A percentile compares a stretch with the other conserved stretches of the same genome.
These are phyloP conservation scores for Pseudopithomyces chartarum DNA, from an alignment of 2,329 filamentous ascomycete genomes.

Conservation along the genomic window DNA sequence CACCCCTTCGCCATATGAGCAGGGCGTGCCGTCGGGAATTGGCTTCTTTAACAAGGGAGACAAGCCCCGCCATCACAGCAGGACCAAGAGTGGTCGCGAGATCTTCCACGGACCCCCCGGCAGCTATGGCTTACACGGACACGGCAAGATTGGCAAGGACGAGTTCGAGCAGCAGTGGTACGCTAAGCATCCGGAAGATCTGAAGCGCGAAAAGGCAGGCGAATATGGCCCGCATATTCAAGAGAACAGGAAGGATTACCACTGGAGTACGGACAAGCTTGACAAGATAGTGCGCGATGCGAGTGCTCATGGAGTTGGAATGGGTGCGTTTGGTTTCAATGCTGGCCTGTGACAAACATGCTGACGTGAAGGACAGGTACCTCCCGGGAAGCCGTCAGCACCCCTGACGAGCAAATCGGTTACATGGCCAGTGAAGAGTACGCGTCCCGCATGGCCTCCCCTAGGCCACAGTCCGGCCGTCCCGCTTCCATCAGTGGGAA, in stretches of 20 bases:
- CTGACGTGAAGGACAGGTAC: slow-evolving; percentile 63
- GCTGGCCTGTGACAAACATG: slow-evolving; percentile 47
- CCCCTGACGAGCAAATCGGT: slow-evolving; percentile 88
- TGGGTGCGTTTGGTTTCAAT: slow-evolving; percentile 52
- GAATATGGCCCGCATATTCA: slow-evolving; percentile 65
- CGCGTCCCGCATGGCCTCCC: slow-evolving; percentile 74
- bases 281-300: slow-evolving; percentile 86
- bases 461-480: slow-evolving; percentile 57
- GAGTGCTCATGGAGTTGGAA: slow-evolving; percentile 54
- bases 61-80: slow-evolving; percentile 63
- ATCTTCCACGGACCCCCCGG: slow-evolving; percentile 76
- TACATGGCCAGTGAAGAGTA: slow-evolving; percentile 88
- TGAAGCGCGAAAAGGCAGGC: slow-evolving; percentile 73
- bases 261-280: slow-evolving; percentile 85
- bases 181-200: slow-evolving; percentile 83
- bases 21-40: slow-evolving; percentile 46
- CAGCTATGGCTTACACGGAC: slow-evolving; percentile 91
- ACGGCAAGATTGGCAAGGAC: slow-evolving; percentile 75
- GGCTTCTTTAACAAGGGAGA: slow-evolving; percentile 59
- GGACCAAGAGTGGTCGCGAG: slow-evolving; percentile 74
- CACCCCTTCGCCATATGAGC: slow-evolving; percentile 68
- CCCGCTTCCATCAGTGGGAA: slow-evolving; percentile 53
- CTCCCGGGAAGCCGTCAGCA: slow-evolving; percentile 66
- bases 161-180: slow-evolving; percentile 92
- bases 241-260: slow-evolving; percentile 72